Conservation (phyloP, 202 grass and related monocot species). For the Elaeis oleifera region DNA sequence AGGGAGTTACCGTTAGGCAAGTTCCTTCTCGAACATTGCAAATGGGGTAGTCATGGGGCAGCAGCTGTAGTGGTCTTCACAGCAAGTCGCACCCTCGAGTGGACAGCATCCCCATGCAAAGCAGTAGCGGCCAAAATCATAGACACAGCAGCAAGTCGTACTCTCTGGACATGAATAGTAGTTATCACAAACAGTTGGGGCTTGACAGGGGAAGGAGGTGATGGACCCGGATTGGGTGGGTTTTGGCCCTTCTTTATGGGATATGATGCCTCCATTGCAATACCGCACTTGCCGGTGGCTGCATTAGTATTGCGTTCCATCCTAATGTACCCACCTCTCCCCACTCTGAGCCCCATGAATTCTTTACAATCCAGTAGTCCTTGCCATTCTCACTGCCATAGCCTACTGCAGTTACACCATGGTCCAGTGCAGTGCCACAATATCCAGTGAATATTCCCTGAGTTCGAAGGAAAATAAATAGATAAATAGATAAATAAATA, state of each 20-base stretch:
- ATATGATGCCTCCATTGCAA: conserved; percentile 27
- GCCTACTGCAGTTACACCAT: conserved; percentile 26
- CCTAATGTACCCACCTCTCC: conserved; percentile 32
- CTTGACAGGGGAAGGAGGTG: conserved; percentile 12
- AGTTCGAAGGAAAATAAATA: not conserved
- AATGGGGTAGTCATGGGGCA: conserved; percentile 15
- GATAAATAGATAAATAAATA: too few species aligned
- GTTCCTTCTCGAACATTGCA: conserved; percentile 5
- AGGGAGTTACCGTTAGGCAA: conserved; percentile 19
- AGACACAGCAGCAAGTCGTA: conserved; percentile 38
- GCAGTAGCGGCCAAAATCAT: conserved; percentile 20
- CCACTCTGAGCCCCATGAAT: conserved; percentile 33
- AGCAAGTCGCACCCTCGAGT: conserved; percentile 19
- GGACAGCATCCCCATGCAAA: conserved; percentile 40
- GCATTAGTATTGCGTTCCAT: conserved; percentile 23
- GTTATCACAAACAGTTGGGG: conserved; percentile 27
- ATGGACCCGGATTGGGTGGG: conserved; percentile 24
- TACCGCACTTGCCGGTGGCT: conserved; percentile 25
- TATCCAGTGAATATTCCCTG: conserved; percentile 26
- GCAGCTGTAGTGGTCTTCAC: conserved; percentile 21
- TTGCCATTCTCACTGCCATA: conserved; percentile 20
- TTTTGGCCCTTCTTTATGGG: conserved; percentile 21
- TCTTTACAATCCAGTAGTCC: conserved; percentile 41
- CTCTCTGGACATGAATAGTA: conserved; percentile 25
- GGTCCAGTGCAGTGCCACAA: conserved; percentile 29